Conservation (phyloP, 805 yeast species). For the Pichia deserticola region DNA sequence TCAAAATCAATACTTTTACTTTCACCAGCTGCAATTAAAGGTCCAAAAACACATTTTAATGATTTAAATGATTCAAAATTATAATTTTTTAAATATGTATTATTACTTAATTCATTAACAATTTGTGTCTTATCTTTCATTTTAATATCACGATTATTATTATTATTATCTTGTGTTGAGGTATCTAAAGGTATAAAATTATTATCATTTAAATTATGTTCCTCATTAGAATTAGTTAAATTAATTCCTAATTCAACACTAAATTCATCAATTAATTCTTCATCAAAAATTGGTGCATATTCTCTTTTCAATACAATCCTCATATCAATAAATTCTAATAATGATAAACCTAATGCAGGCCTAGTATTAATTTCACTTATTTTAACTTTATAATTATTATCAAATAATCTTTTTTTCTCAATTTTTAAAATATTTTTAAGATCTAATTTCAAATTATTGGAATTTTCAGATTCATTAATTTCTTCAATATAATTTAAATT, state of each 20-base stretch:
- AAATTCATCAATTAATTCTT: slow-evolving; percentile 28
- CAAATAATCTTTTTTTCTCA: slow-evolving; percentile 26
- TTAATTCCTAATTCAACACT: slow-evolving; percentile 28
- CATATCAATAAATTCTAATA: slow-evolving; percentile 46
- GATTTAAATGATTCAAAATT: slow-evolving; percentile 27
- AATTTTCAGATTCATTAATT: slow-evolving; percentile 1
- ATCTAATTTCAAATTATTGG: slow-evolving; percentile 15
- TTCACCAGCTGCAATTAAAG: slow-evolving; percentile 17
- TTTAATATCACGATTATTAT: background rate
- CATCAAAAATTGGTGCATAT: slow-evolving; percentile 33
- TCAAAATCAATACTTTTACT: slow-evolving; percentile 21
- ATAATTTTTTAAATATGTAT: slow-evolving; percentile 25
- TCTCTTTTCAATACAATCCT: slow-evolving; percentile 41
- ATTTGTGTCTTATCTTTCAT: slow-evolving; percentile 12
- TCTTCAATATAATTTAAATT: background rate
- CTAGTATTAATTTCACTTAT: slow-evolving; percentile 28
- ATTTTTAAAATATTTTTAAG: slow-evolving; percentile 18
- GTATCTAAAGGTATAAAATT: slow-evolving; percentile 1
- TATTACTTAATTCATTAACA: slow-evolving; percentile 19
- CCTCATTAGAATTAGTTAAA: slow-evolving; percentile 7
- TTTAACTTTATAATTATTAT: slow-evolving; percentile 26
- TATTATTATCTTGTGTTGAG: slow-evolving; percentile 5
- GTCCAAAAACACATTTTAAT: slow-evolving; percentile 26
- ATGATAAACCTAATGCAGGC: slow-evolving; percentile 49
- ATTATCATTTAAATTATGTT: background rate